These are phyloP conservation scores for Coemansia aciculifera DNA, from an alignment of 192 early-diverging fungal species.

Conservation along the genomic window DNA sequence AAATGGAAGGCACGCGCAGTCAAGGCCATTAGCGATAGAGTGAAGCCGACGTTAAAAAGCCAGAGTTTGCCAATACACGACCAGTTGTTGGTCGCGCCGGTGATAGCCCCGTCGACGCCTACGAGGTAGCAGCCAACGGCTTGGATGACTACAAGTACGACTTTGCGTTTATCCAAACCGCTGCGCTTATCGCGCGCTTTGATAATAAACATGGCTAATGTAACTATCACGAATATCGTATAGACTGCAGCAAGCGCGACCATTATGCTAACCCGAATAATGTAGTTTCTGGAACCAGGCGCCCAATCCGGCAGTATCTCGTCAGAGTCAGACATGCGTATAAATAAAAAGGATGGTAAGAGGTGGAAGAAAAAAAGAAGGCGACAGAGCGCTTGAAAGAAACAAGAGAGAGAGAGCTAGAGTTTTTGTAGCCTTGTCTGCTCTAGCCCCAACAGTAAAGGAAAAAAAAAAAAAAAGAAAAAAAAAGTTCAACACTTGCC, in stretches of 20 bases:
- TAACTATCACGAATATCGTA: conserved; percentile 25
- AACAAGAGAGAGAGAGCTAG: neutral
- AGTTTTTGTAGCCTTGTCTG: neutral
- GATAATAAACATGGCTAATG: conserved; percentile 21
- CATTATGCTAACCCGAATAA: conserved; percentile 15
- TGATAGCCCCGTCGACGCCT: conserved; percentile 22
- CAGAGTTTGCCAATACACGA: conserved; percentile 42
- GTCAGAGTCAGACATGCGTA: neutral
- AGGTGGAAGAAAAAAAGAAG: conserved; percentile 7
- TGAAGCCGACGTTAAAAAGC: conserved; percentile 38
- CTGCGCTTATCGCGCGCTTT: conserved; percentile 29
- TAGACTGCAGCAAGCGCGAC: conserved; percentile 9
- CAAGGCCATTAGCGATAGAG: conserved; percentile 31
- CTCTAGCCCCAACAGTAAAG: neutral
- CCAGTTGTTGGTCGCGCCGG: conserved; percentile 33
- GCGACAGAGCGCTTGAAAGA: neutral
- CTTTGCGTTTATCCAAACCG: conserved; percentile 32
- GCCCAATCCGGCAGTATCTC: conserved; percentile 27
- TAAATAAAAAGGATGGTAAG: neutral
- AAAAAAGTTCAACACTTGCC: neutral
- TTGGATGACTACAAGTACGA: conserved; percentile 24
- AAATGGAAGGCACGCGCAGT: conserved; percentile 36
- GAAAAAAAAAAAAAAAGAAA: too few relatives aligned
- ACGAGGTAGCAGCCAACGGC: conserved; percentile 29
- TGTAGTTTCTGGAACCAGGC: conserved; percentile 26